Base-by-base conservation (phyloP, 352 stramenopile genomes). In the Globisporangium okanoganense region DNA sequence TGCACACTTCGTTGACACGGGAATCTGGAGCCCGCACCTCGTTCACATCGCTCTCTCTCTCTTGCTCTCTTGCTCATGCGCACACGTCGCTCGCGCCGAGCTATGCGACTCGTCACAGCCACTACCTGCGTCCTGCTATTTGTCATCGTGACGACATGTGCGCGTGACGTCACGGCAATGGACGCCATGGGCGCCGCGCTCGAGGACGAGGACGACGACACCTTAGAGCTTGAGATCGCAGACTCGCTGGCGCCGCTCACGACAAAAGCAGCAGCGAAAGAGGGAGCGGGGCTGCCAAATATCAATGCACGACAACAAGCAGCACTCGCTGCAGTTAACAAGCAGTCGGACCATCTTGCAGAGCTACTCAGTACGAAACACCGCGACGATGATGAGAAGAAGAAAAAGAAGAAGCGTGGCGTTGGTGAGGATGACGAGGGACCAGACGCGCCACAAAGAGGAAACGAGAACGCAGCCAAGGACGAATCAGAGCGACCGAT, bases 171-270 rank as follows among this genome's bases (percentile, higher is more conserved):
- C 18, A 35, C 8, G 4, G 47, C 57, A 3, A 2, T 61, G 43
- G 60, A 66, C 43, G 60, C 29, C 22, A 66, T 66, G 60, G 60
- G 60, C 3, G 51, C 40, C 12, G 60, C 60, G 24, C 31, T 66
- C 0, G 60, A 60, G 33, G 60, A 66, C 24, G 51, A 61, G 24
- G 47, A 64, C n/a, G 58, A 9, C 13, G 41, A 25, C 18, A 29
- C n/a, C 10, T 13, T 14, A 1, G 5, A n/a, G 36, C 14, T 44
- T 7, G 13, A 24, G 13, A 18, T 41, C 47, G 16, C 57, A 13
- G 35, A 31, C 35, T 33, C 33, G 31, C 13, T 16, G 10, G 8
- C 3, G 25, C 22, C 55, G 13, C 12, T 25, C 27, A 16, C 41
- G 1, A 20, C 10, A 4, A 36, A 25, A 4, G 27, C 55, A 53